phyloP scores from a whole-genome alignment of 208 protist genomes.

The Paratrypanosoma confusum region DNA sequence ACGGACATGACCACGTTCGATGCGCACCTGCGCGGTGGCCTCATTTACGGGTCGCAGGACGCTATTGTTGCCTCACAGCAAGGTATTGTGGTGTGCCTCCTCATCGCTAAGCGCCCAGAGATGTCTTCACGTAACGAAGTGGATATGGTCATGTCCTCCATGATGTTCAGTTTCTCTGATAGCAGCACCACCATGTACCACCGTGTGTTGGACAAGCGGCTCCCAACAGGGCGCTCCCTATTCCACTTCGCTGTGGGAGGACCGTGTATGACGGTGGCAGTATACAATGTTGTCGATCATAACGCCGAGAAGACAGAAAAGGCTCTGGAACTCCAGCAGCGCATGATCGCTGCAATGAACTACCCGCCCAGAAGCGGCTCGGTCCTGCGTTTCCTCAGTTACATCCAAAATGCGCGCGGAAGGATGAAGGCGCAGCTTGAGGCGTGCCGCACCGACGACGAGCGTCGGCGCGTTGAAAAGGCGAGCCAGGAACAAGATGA shows the following conservation, averaged over 20 bases:
- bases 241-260: constrained; percentile 66
- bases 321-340: constrained; percentile 27
- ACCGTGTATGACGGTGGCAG: constrained; percentile 55
- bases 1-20: constrained; percentile 34
- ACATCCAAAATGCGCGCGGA: constrained; percentile 37
- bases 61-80: constrained; percentile 24
- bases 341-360: constrained; percentile 42
- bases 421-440: constrained; percentile 30
- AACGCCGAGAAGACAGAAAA: constrained; percentile 21
- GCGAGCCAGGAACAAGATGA: constrained; percentile 26
- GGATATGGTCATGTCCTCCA: constrained; percentile 62
- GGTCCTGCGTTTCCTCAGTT: constrained; percentile 60
- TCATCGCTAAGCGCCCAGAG: constrained; percentile 54
- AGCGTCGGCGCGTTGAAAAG: too few species aligned
- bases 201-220: constrained; percentile 22
- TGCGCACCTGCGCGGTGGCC: constrained; percentile 28
- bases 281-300: constrained; percentile 53
- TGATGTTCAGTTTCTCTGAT: constrained; percentile 42
- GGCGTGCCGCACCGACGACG: too few species aligned
- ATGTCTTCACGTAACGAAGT: constrained; percentile 21
- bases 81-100: constrained; percentile 37
- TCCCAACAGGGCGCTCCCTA: constrained; percentile 41
- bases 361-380: constrained; percentile 66
- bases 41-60: constrained; percentile 26
- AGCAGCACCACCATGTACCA: constrained; percentile 42